Conservation (phyloP, 768 basidiomycete species). For the Auriscalpium microsporum region DNA sequence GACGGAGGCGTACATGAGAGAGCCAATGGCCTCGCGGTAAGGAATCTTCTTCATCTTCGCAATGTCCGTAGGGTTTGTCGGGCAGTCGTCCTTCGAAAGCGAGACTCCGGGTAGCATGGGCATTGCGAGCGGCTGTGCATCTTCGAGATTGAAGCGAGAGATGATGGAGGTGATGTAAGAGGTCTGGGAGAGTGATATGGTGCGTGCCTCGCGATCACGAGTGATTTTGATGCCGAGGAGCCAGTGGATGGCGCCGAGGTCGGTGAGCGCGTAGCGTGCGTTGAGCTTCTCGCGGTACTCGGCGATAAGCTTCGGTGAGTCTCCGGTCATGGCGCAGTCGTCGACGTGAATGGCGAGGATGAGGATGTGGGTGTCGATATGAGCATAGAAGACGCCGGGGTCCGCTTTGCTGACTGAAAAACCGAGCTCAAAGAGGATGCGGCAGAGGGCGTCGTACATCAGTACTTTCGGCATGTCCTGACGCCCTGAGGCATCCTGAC, state of each 20-base stretch:
- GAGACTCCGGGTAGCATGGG: slow-evolving; percentile 18
- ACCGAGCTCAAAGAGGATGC: slow-evolving; percentile 1
- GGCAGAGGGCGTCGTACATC: neutral
- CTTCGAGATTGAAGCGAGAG: slow-evolving; percentile 15
- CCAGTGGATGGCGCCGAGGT: slow-evolving; percentile 1
- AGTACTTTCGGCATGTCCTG: too few species aligned
- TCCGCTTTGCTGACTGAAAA: slow-evolving; percentile 11
- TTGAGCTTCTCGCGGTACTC: neutral
- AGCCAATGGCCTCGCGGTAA: slow-evolving; percentile 24
- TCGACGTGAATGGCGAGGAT: slow-evolving; percentile 18
- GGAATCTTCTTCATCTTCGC: slow-evolving; percentile 8
- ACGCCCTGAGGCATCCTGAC: too few species aligned
- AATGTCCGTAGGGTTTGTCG: neutral
- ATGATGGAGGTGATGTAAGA: slow-evolving; percentile 23
- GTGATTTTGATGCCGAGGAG: slow-evolving; percentile 4
- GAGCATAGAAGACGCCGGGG: slow-evolving; percentile 10
- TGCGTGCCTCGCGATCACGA: slow-evolving; percentile 2
- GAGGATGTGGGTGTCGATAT: neutral
- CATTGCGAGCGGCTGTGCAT: slow-evolving; percentile 17
- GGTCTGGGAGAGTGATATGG: slow-evolving; percentile 21
- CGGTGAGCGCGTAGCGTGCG: neutral
- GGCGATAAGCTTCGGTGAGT: neutral
- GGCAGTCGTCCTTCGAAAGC: neutral
- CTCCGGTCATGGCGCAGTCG: slow-evolving; percentile 9
- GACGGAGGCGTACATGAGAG: slow-evolving; percentile 27